Conservation (phyloP, 2,329 filamentous ascomycete genomes). For the Bipolaris victoriae region DNA sequence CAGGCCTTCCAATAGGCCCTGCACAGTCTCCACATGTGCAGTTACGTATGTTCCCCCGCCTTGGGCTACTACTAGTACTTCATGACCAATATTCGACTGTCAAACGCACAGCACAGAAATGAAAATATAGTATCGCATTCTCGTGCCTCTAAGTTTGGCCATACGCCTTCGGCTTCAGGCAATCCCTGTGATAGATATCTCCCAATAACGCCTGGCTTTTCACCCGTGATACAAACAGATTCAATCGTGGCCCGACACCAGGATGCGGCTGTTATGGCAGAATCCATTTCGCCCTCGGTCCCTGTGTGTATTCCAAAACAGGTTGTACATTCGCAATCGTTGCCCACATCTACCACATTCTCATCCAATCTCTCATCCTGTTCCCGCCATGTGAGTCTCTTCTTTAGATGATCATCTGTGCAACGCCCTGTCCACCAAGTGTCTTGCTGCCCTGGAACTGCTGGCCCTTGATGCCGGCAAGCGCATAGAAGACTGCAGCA, state of each 20-base stretch:
- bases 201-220: conserved; percentile 39
- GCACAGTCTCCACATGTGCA: conserved; percentile 7
- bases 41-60: conserved; percentile 24
- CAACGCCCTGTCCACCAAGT: conserved; percentile 88
- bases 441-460: conserved; percentile 94
- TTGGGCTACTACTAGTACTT: conserved; percentile 8
- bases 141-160: conserved; percentile 10
- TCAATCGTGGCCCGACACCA: conserved; percentile 2
- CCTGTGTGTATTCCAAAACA: not conserved
- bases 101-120: not conserved
- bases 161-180: conserved; percentile 12
- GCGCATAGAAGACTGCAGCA: conserved; percentile 78
- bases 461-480: conserved; percentile 82
- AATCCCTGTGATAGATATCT: conserved; percentile 4
- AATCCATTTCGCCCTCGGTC: conserved; percentile 1
- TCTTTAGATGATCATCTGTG: conserved; percentile 86
- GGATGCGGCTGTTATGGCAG: conserved; percentile 2
- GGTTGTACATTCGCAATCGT: conserved; percentile 7
- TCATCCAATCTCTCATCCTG: not conserved
- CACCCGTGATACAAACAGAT: conserved; percentile 36
- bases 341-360: conserved; percentile 1
- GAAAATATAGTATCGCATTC: conserved; percentile 10
- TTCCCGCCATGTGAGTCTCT: not conserved
- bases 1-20: conserved; percentile 25
- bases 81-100: conserved; percentile 1